Base-by-base conservation (phyloP, 2,329 filamentous ascomycete genomes). In the Stenocarpella maydis region DNA sequence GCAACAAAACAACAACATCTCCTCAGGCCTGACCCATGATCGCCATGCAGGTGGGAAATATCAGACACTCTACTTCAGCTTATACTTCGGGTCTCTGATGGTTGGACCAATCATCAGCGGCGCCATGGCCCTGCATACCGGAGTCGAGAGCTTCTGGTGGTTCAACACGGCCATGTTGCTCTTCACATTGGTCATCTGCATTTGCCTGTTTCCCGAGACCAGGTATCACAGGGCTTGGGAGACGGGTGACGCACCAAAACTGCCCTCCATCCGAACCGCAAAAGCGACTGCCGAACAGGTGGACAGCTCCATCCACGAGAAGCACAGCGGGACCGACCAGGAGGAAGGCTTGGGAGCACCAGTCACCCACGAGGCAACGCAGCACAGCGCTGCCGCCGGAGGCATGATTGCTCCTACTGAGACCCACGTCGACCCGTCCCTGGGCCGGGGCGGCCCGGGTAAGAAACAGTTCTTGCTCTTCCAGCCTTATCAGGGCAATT, bases 61-160 rank as follows among this genome's bases (percentile, higher is more conserved):
- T 65, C 75, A 80, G 37, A 80, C 78, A 17, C 72, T 81, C 0
- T 91, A 91, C 75, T 91, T 89, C 79, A 84, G 85, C 0, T 80
- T 85, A 15, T 91, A 90, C 76, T 90, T 90, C 80, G 88, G 87
- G 2, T 85, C 85, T 14, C 78, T 91, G 28, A 90, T 89, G 87
- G 84, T 70, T n/a, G 72, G 77, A 72, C 71, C 71, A 26, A 71
- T 76, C 52, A 65, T 71, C 53, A 81, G 87, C 1, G 89, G 89
- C 1, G 78, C 86, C 0, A 91, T 91, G 88, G 83, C 87, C 1
- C 79, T 86, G 52, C 82, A 86, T 43, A 76, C 85, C 4, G 88
- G 88, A 58, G 90, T 87, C 86, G 81, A 87, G 31, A 88, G 80
- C 74, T 91, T 91, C 76, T 91, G 88, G 86, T 91, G 88, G 88